A percentile compares a stretch with the other conserved stretches of the same genome.
These are phyloP conservation scores for Beta corolliflora DNA, from an alignment of 179 eudicot species.

Conservation along the genomic window DNA sequence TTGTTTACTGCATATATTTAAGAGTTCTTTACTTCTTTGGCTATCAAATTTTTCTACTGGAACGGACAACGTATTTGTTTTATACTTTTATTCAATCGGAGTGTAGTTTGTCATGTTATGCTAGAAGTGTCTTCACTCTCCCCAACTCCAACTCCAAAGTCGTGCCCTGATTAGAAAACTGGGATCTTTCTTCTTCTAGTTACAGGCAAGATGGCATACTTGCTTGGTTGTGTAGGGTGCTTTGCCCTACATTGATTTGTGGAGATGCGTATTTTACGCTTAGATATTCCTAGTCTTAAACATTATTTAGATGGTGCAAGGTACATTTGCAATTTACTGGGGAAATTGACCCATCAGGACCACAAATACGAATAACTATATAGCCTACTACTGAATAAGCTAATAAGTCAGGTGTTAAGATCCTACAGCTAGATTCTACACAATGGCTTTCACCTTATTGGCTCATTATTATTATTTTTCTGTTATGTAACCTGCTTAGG, in stretches of 20 bases:
- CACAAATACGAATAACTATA: conserved; percentile 22
- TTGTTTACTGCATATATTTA: conserved; percentile 5
- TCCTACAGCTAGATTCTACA: conserved; percentile 8
- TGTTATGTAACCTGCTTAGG: neutral
- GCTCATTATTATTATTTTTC: conserved; percentile 1
- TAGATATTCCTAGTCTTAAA: conserved; percentile 16
- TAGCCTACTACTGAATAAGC: conserved; percentile 3
- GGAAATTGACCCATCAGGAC: conserved; percentile 25
- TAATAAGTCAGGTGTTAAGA: conserved; percentile 10
- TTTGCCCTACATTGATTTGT: conserved; percentile 33
- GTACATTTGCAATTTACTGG: conserved; percentile 3
- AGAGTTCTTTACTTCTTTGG: neutral
- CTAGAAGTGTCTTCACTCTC: neutral
- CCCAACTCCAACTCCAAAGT: conserved; percentile 1
- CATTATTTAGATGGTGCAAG: conserved; percentile 13
- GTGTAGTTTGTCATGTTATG: neutral
- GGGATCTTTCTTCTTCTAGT: conserved; percentile 33
- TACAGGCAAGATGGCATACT: conserved; percentile 35
- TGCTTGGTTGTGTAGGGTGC: conserved; percentile 34
- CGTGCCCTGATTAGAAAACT: conserved; percentile 25
- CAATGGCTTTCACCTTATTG: neutral
- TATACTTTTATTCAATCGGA: neutral
- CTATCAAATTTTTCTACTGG: conserved; percentile 2
- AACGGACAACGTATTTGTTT: neutral
- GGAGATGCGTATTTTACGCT: conserved; percentile 17